Base-by-base conservation (phyloP, 306 rosid species). In the Begonia masoniana region DNA sequence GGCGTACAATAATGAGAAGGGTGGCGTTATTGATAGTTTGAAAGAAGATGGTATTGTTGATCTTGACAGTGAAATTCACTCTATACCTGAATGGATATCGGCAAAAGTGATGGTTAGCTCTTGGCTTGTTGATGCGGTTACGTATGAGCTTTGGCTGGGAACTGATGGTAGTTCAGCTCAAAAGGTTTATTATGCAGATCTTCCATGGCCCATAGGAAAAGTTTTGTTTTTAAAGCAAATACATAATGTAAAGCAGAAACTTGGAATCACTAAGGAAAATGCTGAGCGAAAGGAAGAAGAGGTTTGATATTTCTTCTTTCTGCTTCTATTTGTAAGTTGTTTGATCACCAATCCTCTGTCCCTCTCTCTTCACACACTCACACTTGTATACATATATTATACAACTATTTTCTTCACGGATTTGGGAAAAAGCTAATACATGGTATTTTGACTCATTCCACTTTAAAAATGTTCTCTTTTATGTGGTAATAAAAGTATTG, bases 191-290 rank as follows among this genome's bases (percentile, higher is more conserved):
- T 83, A 64, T 65, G 74, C 99, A 41, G 89, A 82, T 60, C 93
- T 92, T 52, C 93, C 99, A 0, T 87, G 96, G 95, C 95, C 96
- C 5, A 68, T 87, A 10, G 81, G 95, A 66, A 92, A 74, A 78
- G 43, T 76, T 55, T 72, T 92, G 7, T 79, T 50, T n/a, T 56
- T 74, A 49, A 81, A 82, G 68, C 74, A 86, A 74, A 50, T 56
- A 43, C 52, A 62, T 58, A 66, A 43, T 51, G 66, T 81, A 43
- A 92, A 79, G 77, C 77, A 62, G 55, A 76, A 61, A 61, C 78
- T 81, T 55, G 93, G 93, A 71, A 79, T 87, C 49, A 53, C 76
- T 56, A 68, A 77, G 45, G 85, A 72, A 58, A 92, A 76, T 51
- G 71, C 77, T 23, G 87, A 74, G 58, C 74, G 70, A 47, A 83